Percentiles rank a stretch among this genome's conserved stretches.
These are phyloP conservation scores for Penicillium maclennaniae DNA, from an alignment of 495 filamentous ascomycete species.

Conservation along the genomic window DNA sequence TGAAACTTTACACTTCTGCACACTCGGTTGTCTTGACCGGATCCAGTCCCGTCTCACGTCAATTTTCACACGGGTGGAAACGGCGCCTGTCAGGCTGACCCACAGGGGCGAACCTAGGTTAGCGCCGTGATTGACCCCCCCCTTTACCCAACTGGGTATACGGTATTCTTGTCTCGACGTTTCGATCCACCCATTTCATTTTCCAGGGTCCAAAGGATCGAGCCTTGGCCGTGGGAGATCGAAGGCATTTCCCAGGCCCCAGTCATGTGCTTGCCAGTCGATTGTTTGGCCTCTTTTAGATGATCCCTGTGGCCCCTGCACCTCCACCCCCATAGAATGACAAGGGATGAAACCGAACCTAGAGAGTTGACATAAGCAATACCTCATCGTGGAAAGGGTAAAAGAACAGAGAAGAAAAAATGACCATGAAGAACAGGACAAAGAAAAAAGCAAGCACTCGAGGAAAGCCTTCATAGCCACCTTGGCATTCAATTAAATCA, in stretches of 20 bases:
- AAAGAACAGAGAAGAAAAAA: neutral
- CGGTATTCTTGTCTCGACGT: conserved; percentile 15
- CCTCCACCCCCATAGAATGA: neutral
- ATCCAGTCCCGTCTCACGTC: conserved; percentile 22
- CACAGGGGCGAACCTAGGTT: neutral
- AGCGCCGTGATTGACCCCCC: conserved; percentile 6
- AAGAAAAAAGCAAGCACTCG: conserved; percentile 5
- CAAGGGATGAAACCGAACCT: neutral
- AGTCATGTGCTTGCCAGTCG: neutral
- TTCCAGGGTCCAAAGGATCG: conserved; percentile 10
- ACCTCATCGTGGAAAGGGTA: neutral
- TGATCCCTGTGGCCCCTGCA: conserved; percentile 1
- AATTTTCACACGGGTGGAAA: conserved; percentile 16
- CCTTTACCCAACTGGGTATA: conserved; percentile 13
- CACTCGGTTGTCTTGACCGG: conserved; percentile 26
- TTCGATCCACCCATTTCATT: conserved; percentile 7
- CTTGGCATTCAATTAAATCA: neutral
- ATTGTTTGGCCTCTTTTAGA: neutral
- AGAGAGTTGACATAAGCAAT: neutral
- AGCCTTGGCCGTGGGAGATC: conserved; percentile 5
- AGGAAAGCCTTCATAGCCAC: neutral
- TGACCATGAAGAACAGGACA: neutral
- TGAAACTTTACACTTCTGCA: conserved; percentile 1
- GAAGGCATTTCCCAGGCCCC: conserved; percentile 2
- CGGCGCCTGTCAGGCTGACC: conserved; percentile 15